Percentiles rank a stretch among this genome's conserved stretches.
phyloP scores from a whole-genome alignment of 2,329 filamentous ascomycete genomes.

The Hypoxylon sp. region DNA sequence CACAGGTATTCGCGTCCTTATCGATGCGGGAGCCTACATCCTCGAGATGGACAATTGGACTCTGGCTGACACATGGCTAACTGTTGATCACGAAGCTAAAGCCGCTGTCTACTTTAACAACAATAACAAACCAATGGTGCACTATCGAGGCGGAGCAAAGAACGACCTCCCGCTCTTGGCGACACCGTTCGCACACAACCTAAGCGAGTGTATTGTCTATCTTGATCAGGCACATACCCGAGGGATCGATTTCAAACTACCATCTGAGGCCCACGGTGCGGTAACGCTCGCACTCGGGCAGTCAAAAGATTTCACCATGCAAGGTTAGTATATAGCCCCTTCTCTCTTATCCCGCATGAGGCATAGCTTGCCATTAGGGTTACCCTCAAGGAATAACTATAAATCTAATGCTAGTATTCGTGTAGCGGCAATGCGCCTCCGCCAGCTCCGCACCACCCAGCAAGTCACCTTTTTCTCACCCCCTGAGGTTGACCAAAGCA shows the following conservation, averaged over 20 bases:
- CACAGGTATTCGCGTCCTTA: conserved; percentile 65
- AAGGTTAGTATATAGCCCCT: conserved; percentile 62
- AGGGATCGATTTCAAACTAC: conserved; percentile 72
- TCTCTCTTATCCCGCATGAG: neutral
- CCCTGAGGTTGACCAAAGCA: conserved; percentile 73
- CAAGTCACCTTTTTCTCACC: conserved; percentile 70
- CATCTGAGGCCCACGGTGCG: conserved; percentile 62
- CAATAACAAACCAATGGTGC: conserved; percentile 62
- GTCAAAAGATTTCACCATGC: conserved; percentile 73
- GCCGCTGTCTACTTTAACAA: conserved; percentile 69
- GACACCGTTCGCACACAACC: conserved; percentile 67
- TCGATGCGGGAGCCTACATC: conserved; percentile 77
- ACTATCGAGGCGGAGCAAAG: conserved; percentile 55
- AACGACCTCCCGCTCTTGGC: conserved; percentile 62
- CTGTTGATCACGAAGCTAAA: conserved; percentile 58
- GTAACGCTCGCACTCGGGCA: conserved; percentile 70
- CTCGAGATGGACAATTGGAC: conserved; percentile 71
- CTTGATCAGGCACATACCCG: conserved; percentile 72
- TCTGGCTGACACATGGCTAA: conserved; percentile 67
- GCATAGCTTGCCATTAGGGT: neutral
- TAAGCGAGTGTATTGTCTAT: conserved; percentile 69
- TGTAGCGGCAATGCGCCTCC: conserved; percentile 75
- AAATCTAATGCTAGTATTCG: conserved; percentile 8
- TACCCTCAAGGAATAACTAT: neutral
- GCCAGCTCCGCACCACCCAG: conserved; percentile 70